Percentiles rank a stretch among this genome's conserved stretches.
phyloP scores from a whole-genome alignment of 805 yeast species.

The Lipomyces chichibuensis region DNA sequence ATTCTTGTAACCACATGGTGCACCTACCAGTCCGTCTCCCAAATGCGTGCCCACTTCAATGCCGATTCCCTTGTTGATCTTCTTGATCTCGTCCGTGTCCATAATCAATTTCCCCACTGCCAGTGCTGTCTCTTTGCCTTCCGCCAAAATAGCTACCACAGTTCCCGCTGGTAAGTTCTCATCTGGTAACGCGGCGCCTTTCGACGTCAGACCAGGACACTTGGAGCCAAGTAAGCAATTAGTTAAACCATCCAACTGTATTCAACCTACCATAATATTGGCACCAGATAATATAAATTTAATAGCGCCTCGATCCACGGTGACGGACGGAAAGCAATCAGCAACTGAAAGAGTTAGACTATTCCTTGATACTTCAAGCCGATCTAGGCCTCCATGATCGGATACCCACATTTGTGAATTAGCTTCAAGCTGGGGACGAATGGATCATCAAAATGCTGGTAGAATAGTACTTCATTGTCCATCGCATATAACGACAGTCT shows the following conservation, averaged over 20 bases:
- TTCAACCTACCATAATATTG: conserved; percentile 76
- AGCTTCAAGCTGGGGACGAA: conserved; percentile 73
- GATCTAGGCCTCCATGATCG: background rate
- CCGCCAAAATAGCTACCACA: conserved; percentile 84
- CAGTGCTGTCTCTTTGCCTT: conserved; percentile 87
- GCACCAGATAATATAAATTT: conserved; percentile 95
- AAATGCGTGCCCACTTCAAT: conserved; percentile 79
- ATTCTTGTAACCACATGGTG: background rate
- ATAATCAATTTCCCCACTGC: conserved; percentile 86
- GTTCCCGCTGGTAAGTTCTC: conserved; percentile 69
- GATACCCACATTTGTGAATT: conserved; percentile 62
- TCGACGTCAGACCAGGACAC: conserved; percentile 40
- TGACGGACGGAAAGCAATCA: conserved; percentile 77
- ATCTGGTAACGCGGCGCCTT: conserved; percentile 47
- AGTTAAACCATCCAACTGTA: background rate
- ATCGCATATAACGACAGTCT: conserved; percentile 72
- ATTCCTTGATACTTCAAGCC: background rate
- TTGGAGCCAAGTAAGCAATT: conserved; percentile 6
- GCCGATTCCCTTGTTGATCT: conserved; percentile 84
- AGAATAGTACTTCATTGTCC: conserved; percentile 73
- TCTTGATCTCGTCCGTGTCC: conserved; percentile 87
- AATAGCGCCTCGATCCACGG: conserved; percentile 95
- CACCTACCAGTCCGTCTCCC: conserved; percentile 72
- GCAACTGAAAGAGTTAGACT: conserved; percentile 49
- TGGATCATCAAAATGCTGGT: conserved; percentile 78